Conservation (phyloP, 2,329 filamentous ascomycete species). For the Nectriaceae sp. region DNA sequence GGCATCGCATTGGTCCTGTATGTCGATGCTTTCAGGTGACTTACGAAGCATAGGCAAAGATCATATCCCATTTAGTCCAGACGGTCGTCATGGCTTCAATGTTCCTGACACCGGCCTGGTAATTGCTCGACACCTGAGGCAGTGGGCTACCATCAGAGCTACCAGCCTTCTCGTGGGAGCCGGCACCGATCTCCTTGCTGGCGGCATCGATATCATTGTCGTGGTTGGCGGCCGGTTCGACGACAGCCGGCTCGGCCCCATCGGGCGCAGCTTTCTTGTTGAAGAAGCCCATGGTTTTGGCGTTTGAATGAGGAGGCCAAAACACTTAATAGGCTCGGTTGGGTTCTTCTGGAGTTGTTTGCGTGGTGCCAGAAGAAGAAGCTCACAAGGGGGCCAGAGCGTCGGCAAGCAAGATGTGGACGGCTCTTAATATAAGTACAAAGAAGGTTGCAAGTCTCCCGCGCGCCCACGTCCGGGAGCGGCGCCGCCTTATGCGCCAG, state of each 20-base stretch:
- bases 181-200: conserved; percentile 12
- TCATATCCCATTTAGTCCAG: conserved; percentile 45
- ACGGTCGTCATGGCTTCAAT: conserved; percentile 47
- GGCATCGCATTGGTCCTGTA: no score
- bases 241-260: conserved; percentile 1
- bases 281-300: background rate
- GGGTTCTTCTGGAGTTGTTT: no score
- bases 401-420: background rate
- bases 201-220: no score
- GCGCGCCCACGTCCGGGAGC: background rate
- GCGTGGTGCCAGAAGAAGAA: no score
- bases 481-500: background rate
- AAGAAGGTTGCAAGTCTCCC: background rate
- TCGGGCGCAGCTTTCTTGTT: conserved; percentile 3
- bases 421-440: background rate
- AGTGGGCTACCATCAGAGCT: conserved; percentile 34
- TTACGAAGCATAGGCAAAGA: conserved; percentile 46
- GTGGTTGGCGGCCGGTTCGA: background rate
- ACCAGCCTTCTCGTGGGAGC: conserved; percentile 16
- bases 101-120: conserved; percentile 48
- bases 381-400: background rate
- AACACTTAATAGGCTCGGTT: no score
- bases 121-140: conserved; percentile 24
- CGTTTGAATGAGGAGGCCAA: background rate
- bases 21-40: conserved; percentile 15